Conservation (phyloP, 805 yeast genomes). For the Ogataea allantospora region DNA sequence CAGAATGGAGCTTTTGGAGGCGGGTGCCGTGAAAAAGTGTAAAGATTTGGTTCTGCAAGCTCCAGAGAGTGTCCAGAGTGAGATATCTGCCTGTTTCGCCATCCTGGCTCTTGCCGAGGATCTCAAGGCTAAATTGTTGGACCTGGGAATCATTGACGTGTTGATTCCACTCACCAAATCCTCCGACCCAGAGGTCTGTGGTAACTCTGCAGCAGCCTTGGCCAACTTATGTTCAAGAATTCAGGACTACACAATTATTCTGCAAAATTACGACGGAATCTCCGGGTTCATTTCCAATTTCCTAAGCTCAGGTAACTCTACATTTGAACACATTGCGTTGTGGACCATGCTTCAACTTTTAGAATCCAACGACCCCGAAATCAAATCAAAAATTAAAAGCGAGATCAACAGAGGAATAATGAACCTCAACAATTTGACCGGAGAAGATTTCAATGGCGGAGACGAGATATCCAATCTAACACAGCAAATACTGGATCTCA, state of each 20-base stretch:
- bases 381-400: conserved; percentile 38
- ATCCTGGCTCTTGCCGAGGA: conserved; percentile 96
- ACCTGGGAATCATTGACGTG: conserved; percentile 81
- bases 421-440: conserved; percentile 34
- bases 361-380: conserved; percentile 75
- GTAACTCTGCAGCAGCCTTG: conserved; percentile 96
- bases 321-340: conserved; percentile 95
- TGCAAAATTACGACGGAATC: conserved; percentile 87
- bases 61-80: conserved; percentile 92
- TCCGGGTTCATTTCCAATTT: conserved; percentile 79
- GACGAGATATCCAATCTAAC: conserved; percentile 38
- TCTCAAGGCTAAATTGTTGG: conserved; percentile 78
- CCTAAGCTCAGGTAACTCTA: conserved; percentile 78
- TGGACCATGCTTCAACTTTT: conserved; percentile 94
- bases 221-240: conserved; percentile 94
- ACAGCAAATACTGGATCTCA: conserved; percentile 37
- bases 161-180: conserved; percentile 88
- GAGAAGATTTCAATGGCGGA: conserved; percentile 35
- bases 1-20: conserved; percentile 85
- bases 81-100: conserved; percentile 95
- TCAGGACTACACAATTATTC: conserved; percentile 74
- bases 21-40: conserved; percentile 94
- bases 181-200: conserved; percentile 90
- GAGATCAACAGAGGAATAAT: conserved; percentile 34
- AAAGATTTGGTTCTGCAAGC: conserved; percentile 80